Percentiles rank a stretch among this genome's conserved stretches.
These are phyloP conservation scores for Chernovozyma aurita DNA, from an alignment of 1,139 yeast genomes.

Conservation along the genomic window DNA sequence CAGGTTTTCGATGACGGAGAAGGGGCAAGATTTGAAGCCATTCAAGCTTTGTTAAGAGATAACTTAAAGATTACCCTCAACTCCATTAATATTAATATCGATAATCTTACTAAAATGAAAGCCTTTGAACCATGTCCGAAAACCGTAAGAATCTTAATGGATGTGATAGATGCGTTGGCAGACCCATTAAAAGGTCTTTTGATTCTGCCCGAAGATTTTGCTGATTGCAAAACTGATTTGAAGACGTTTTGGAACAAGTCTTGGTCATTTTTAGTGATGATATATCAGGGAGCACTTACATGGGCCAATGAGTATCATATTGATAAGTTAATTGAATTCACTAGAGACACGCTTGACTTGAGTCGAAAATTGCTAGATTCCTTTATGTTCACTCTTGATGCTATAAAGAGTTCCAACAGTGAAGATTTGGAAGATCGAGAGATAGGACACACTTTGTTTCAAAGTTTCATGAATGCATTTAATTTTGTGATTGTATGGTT, in stretches of 20 bases:
- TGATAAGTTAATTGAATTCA: slow-evolving; percentile 65
- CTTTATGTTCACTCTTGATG: slow-evolving; percentile 46
- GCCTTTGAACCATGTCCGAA: slow-evolving; percentile 75
- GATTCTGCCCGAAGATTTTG: slow-evolving; percentile 7
- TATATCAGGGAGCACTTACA: slow-evolving; percentile 59
- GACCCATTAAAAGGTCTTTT: slow-evolving; percentile 61
- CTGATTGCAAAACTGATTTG: slow-evolving; percentile 12
- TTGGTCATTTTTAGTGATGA: slow-evolving; percentile 70
- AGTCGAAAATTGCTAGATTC: slow-evolving; percentile 67
- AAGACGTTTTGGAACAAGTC: slow-evolving; percentile 56
- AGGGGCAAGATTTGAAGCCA: slow-evolving; percentile 63
- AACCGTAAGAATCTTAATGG: slow-evolving; percentile 71
- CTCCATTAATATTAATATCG: slow-evolving; percentile 46
- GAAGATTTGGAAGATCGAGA: slow-evolving; percentile 8
- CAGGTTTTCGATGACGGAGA: slow-evolving; percentile 62
- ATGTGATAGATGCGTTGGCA: slow-evolving; percentile 57
- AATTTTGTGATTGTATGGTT: slow-evolving; percentile 71
- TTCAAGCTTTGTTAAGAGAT: slow-evolving; percentile 45
- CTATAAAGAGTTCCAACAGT: not conserved
- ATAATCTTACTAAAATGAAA: slow-evolving; percentile 41
- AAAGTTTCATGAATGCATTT: slow-evolving; percentile 46
- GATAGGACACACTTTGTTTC: slow-evolving; percentile 21
- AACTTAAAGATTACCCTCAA: slow-evolving; percentile 31
- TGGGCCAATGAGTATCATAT: slow-evolving; percentile 71
- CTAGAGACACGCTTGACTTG: slow-evolving; percentile 80